A percentile compares a stretch with the other conserved stretches of the same genome.
Conservation (phyloP, 768 basidiomycete genomes). For the Boletus subparvulus region DNA sequence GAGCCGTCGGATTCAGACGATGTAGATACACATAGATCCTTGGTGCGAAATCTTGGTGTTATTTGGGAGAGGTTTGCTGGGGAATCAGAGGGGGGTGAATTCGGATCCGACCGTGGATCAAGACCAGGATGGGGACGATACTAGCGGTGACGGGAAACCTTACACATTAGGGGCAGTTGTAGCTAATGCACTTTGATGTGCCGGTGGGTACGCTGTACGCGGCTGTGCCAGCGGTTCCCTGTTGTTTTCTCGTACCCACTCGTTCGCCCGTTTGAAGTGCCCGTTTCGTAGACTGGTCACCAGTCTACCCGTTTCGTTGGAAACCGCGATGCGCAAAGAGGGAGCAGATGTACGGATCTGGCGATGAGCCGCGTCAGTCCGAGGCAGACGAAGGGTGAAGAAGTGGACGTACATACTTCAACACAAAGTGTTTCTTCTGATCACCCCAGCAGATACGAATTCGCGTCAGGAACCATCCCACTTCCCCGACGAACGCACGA, state of each 20-base stretch:
- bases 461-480: background rate
- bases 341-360: constrained; percentile 62
- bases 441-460: background rate
- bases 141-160: no score
- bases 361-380: background rate
- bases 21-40: constrained; percentile 20
- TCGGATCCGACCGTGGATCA: background rate
- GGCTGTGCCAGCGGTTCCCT: no score
- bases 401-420: constrained; percentile 36
- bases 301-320: constrained; percentile 65
- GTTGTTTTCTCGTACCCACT: no score
- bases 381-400: background rate
- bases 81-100: no score
- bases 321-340: constrained; percentile 70
- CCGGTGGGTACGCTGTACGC: no score
- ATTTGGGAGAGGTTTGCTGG: background rate
- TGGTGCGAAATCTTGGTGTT: background rate
- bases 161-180: no score
- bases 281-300: no score
- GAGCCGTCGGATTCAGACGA: constrained; percentile 31
- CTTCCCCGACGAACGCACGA: background rate
- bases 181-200: no score
- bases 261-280: constrained; percentile 56
- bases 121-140: background rate
- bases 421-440: constrained; percentile 50